A percentile compares a stretch with the other conserved stretches of the same genome.
phyloP scores from a whole-genome alignment of 768 basidiomycete species.

The Suillus bovinus region DNA sequence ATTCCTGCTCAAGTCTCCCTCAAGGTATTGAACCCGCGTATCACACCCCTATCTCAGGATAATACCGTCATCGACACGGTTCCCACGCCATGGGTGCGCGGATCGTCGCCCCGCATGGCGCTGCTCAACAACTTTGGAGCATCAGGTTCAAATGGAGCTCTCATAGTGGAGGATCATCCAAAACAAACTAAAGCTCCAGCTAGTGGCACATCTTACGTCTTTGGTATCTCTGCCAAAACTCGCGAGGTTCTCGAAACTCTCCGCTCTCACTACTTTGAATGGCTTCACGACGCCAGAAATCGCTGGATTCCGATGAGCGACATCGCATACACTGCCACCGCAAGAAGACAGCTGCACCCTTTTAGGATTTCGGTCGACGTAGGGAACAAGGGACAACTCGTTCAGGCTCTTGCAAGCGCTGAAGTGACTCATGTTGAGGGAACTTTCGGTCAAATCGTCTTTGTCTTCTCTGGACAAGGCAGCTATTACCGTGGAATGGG shows the following conservation, averaged over 20 bases:
- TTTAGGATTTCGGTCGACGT: slow-evolving; percentile 55
- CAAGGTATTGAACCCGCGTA: slow-evolving; percentile 53
- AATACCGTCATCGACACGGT: slow-evolving; percentile 48
- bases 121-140: slow-evolving; percentile 78
- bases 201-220: slow-evolving; percentile 35
- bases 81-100: slow-evolving; percentile 43
- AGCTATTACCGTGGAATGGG: slow-evolving; percentile 71
- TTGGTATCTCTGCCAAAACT: slow-evolving; percentile 67
- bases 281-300: slow-evolving; percentile 39
- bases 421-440: slow-evolving; percentile 33
- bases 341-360: slow-evolving; percentile 57
- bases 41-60: slow-evolving; percentile 48
- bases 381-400: slow-evolving; percentile 43
- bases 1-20: slow-evolving; percentile 67
- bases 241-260: slow-evolving; percentile 45
- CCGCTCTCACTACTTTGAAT: slow-evolving; percentile 46
- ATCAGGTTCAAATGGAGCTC: slow-evolving; percentile 65
- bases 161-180: slow-evolving; percentile 58
- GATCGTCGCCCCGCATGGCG: slow-evolving; percentile 46
- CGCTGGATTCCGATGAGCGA: slow-evolving; percentile 39
- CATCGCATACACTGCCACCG: slow-evolving; percentile 67
- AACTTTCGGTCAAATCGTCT: slow-evolving; percentile 41
- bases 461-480: slow-evolving; percentile 78
- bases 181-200: slow-evolving; percentile 7
- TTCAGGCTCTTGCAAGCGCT: slow-evolving; percentile 42